These are phyloP conservation scores for Backusella tuberculispora DNA, from an alignment of 192 early-diverging fungal genomes.

Conservation along the genomic window DNA sequence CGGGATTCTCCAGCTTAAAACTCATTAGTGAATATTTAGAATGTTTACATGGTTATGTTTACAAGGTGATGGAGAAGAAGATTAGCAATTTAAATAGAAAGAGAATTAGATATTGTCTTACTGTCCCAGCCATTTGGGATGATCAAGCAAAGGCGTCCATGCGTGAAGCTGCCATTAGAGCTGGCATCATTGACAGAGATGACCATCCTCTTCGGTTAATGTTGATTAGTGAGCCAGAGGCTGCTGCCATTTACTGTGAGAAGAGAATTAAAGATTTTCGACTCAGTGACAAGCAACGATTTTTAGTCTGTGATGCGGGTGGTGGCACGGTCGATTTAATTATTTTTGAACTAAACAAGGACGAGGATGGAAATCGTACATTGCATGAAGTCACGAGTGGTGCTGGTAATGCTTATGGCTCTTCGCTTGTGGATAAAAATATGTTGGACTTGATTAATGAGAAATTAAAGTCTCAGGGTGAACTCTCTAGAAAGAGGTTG, in stretches of 20 bases:
- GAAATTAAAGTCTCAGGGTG: constrained; percentile 41
- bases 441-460: constrained; percentile 44
- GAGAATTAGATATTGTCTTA: constrained; percentile 39
- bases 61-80: constrained; percentile 1
- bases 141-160: constrained; percentile 48
- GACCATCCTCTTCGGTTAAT: constrained; percentile 46
- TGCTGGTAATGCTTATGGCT: constrained; percentile 49
- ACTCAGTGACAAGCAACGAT: constrained; percentile 42
- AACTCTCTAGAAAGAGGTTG: constrained; percentile 44
- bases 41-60: constrained; percentile 13
- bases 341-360: constrained; percentile 51
- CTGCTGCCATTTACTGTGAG: constrained; percentile 51
- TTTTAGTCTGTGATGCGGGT: constrained; percentile 56
- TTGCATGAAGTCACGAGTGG: constrained; percentile 51
- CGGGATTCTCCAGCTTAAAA: background rate
- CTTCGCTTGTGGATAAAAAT: constrained; percentile 47
- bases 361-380: constrained; percentile 41
- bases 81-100: background rate
- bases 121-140: constrained; percentile 58
- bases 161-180: constrained; percentile 48
- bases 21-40: constrained; percentile 19
- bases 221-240: constrained; percentile 50
- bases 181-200: constrained; percentile 40
- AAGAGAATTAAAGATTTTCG: constrained; percentile 46
- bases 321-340: constrained; percentile 58